A percentile compares a stretch with the other conserved stretches of the same genome.
phyloP scores from a whole-genome alignment of 257 asterid species.

The Fraxinus quadrangulata region DNA sequence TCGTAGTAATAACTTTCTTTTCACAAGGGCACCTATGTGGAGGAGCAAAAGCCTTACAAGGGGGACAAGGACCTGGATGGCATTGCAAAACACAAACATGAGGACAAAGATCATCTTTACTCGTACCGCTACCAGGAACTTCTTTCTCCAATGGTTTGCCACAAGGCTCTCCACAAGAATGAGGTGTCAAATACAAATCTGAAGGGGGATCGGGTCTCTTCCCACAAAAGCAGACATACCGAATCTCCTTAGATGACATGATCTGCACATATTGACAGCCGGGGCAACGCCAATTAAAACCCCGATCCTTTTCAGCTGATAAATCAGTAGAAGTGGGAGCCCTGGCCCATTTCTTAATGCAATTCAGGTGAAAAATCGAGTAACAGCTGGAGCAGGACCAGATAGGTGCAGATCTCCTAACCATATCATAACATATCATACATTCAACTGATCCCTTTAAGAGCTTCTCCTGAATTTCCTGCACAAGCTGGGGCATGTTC shows the following conservation, averaged over 20 bases:
- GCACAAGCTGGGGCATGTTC: conserved; percentile 84
- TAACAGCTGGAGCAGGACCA: conserved; percentile 97
- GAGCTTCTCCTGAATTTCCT: conserved; percentile 93
- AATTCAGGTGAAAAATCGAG: conserved; percentile 82
- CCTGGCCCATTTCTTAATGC: conserved; percentile 95
- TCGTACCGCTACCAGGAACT: conserved; percentile 56
- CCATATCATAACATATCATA: conserved; percentile 99
- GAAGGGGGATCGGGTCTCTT: conserved; percentile 88
- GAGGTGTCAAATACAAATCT: conserved; percentile 93
- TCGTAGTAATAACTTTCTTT: conserved; percentile 76
- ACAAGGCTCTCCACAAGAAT: conserved; percentile 98
- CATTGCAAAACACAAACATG: conserved; percentile 94
- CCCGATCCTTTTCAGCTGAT: conserved; percentile 78
- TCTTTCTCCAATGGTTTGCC: conserved; percentile 85
- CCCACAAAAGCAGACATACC: conserved; percentile 83
- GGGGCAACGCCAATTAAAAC: conserved; percentile 97
- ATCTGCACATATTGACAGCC: conserved; percentile 98
- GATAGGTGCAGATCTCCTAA: conserved; percentile 78
- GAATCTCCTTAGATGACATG: conserved; percentile 75
- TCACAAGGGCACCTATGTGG: conserved; percentile 87
- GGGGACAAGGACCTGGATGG: conserved; percentile 99
- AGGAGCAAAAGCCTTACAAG: conserved; percentile 98
- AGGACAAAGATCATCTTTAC: conserved; percentile 79
- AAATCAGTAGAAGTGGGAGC: conserved; percentile 94
- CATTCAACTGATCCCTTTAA: conserved; percentile 82